Conservation (phyloP, 2,329 filamentous ascomycete genomes). For the Fusarium oxysporum region DNA sequence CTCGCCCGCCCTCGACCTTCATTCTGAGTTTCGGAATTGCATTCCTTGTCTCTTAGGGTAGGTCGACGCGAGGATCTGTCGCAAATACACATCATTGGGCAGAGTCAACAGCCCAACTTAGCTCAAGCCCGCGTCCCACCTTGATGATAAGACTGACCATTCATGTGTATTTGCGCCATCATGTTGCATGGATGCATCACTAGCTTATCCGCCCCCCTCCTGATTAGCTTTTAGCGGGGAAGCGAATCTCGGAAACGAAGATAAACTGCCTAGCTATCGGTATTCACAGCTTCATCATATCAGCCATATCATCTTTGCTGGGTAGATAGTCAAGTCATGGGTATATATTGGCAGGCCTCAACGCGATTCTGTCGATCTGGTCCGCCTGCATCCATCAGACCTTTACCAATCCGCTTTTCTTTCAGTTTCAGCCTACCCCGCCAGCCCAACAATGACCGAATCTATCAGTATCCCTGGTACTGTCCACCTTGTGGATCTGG, state of each 20-base stretch:
- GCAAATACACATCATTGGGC: not conserved
- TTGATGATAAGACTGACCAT: not conserved
- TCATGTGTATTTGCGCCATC: slow-evolving; percentile 2
- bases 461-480: slow-evolving; percentile 50
- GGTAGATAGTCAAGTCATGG: not conserved
- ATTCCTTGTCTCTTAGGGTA: not conserved
- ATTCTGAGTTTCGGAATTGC: not conserved
- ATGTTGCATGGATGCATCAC: not conserved
- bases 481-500: slow-evolving; percentile 54
- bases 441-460: not conserved
- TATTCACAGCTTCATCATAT: not conserved
- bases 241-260: not conserved
- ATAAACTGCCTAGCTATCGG: not conserved
- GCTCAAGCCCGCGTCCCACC: not conserved
- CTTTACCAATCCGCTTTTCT: not conserved
- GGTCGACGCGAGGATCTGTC: not conserved
- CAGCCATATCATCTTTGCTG: not conserved
- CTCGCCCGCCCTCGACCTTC: not conserved
- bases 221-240: not conserved
- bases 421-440: not conserved
- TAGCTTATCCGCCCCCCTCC: not conserved
- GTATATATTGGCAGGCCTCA: not conserved
- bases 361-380: not conserved
- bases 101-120: not conserved
- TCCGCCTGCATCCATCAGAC: too few species aligned